Conservation (phyloP, 495 filamentous ascomycete genomes). For the Lophium mytilinum region DNA sequence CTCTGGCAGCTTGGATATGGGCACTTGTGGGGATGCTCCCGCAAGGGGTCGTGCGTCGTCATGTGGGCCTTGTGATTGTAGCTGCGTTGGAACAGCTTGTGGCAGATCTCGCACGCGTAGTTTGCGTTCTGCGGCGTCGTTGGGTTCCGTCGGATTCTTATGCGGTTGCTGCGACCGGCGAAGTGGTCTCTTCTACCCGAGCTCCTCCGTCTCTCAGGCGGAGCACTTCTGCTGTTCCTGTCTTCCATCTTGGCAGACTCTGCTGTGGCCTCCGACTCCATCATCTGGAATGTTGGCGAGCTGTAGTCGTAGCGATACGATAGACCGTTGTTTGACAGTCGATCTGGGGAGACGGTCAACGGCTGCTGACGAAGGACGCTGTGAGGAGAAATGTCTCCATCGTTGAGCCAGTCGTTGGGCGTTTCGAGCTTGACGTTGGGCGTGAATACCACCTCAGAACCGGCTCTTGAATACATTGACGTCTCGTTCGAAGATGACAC, state of each 20-base stretch:
- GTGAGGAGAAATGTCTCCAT: slow-evolving; percentile 1
- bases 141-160: slow-evolving; percentile 45
- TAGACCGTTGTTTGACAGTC: slow-evolving; percentile 8
- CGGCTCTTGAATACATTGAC: slow-evolving; percentile 19
- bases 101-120: slow-evolving; percentile 67
- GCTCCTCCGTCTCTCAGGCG: neutral
- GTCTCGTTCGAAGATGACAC: slow-evolving; percentile 16
- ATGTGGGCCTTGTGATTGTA: slow-evolving; percentile 90
- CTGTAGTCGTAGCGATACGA: slow-evolving; percentile 9
- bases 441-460: slow-evolving; percentile 7
- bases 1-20: slow-evolving; percentile 55
- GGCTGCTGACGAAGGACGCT: neutral
- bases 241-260: neutral
- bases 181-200: neutral
- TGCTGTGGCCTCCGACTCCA: neutral
- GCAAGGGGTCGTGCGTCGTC: slow-evolving; percentile 76
- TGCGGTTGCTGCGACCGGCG: neutral
- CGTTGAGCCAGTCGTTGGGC: slow-evolving; percentile 7
- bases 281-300: slow-evolving; percentile 7
- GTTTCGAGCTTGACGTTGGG: slow-evolving; percentile 15
- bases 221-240: neutral
- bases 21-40: slow-evolving; percentile 64
- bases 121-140: slow-evolving; percentile 70
- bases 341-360: slow-evolving; percentile 18
- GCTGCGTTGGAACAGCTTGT: slow-evolving; percentile 71